phyloP scores from a whole-genome alignment of 768 basidiomycete species.

The Cyathus striatus region DNA sequence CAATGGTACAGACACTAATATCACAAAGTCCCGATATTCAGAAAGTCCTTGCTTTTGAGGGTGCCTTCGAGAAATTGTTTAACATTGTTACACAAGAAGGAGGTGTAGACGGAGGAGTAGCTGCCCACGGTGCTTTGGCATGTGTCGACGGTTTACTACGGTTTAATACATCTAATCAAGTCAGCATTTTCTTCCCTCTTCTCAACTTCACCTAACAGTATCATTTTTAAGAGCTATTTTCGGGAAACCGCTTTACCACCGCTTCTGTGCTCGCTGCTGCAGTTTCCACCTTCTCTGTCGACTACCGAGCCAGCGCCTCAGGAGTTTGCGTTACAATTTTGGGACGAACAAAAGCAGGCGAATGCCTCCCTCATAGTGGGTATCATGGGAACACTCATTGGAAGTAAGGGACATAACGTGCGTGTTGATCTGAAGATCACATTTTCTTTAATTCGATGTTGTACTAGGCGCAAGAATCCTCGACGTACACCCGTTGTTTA shows the following conservation, averaged over 20 bases:
- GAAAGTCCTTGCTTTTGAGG: slow-evolving; percentile 94
- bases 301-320: slow-evolving; percentile 63
- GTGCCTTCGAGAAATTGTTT: slow-evolving; percentile 94
- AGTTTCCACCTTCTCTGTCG: slow-evolving; percentile 62
- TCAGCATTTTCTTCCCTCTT: slow-evolving; percentile 21
- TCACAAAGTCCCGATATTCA: slow-evolving; percentile 91
- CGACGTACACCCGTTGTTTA: slow-evolving; percentile 68
- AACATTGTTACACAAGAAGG: slow-evolving; percentile 83
- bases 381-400: slow-evolving; percentile 81
- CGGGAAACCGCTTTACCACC: slow-evolving; percentile 78
- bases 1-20: slow-evolving; percentile 75
- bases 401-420: slow-evolving; percentile 63
- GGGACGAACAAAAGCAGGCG: slow-evolving; percentile 86
- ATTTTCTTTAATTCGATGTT: slow-evolving; percentile 2
- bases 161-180: slow-evolving; percentile 95
- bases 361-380: slow-evolving; percentile 79
- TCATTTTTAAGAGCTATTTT: slow-evolving; percentile 78
- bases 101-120: slow-evolving; percentile 86
- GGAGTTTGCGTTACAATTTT: slow-evolving; percentile 92
- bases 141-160: slow-evolving; percentile 85
- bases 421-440: slow-evolving; percentile 16
- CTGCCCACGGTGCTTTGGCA: slow-evolving; percentile 78
- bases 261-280: slow-evolving; percentile 60
- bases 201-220: slow-evolving; percentile 10
- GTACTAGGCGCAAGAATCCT: slow-evolving; percentile 52